phyloP scores from a whole-genome alignment of 495 filamentous ascomycete species.

The Cercophora samala region DNA sequence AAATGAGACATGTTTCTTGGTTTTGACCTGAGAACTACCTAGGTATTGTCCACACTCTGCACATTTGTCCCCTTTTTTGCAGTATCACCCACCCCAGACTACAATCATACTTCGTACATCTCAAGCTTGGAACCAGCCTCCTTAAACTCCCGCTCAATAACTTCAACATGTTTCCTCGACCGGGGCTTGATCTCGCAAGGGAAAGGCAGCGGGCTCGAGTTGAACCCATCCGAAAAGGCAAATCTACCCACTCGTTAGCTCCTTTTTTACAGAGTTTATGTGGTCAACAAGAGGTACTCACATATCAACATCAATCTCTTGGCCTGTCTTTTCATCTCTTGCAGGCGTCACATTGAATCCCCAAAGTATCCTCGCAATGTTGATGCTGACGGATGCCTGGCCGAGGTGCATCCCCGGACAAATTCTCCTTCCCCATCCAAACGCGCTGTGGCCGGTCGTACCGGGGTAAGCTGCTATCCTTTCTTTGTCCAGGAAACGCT shows the following conservation, averaged over 20 bases:
- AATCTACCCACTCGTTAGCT: conserved; percentile 30
- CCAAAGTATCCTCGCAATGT: conserved; percentile 55
- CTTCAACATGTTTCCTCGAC: conserved; percentile 29
- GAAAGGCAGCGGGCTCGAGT: conserved; percentile 51
- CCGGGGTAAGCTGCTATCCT: conserved; percentile 46
- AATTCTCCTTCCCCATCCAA: conserved; percentile 57
- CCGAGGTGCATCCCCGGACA: conserved; percentile 55
- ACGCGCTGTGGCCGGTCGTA: conserved; percentile 53
- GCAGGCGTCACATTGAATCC: conserved; percentile 48
- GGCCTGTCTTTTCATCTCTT: conserved; percentile 38
- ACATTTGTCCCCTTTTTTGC: too few species aligned
- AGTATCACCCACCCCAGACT: too few species aligned
- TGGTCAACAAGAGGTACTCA: conserved; percentile 17
- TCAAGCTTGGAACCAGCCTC: conserved; percentile 30
- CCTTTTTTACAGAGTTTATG: background rate
- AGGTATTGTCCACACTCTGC: too few species aligned
- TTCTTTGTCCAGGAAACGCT: conserved; percentile 36
- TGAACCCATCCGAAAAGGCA: conserved; percentile 51
- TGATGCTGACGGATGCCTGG: conserved; percentile 47
- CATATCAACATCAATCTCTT: conserved; percentile 50
- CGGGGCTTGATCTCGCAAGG: conserved; percentile 42
- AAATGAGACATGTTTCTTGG: background rate
- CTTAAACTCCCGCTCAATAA: conserved; percentile 33
- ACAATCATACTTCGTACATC: conserved; percentile 29
- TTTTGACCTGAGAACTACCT: too few species aligned